Evolutionary conservation across 805 yeast genomes (phyloP).

Genomic region (Debaryomyces tyrocola): DNA sequence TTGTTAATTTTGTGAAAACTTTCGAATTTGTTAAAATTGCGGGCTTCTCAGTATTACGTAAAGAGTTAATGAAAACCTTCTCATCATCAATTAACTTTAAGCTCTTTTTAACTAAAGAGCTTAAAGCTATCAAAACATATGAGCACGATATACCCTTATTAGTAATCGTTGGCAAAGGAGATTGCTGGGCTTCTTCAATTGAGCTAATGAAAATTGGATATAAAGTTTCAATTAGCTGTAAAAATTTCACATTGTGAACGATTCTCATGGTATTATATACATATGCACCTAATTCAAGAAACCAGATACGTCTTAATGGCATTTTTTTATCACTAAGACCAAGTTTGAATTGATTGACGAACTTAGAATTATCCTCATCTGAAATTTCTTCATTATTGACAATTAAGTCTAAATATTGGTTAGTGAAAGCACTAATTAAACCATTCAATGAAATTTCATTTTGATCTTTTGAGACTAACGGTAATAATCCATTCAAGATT

Average conservation of each 20-base stretch:
- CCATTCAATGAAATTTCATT: constrained; percentile 63
- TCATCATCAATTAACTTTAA: constrained; percentile 8
- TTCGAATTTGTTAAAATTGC: constrained; percentile 49
- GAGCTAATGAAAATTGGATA: constrained; percentile 24
- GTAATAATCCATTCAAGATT: constrained; percentile 44
- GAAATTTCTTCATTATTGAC: constrained; percentile 13
- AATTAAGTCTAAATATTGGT: constrained; percentile 38
- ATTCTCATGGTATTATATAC: constrained; percentile 13
- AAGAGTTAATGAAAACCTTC: constrained; percentile 31
- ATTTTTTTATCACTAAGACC: constrained; percentile 70
- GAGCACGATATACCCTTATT: constrained; percentile 55
- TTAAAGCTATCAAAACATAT: constrained; percentile 43
- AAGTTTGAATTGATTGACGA: constrained; percentile 37
- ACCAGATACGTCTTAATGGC: constrained; percentile 69
- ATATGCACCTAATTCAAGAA: constrained; percentile 44
- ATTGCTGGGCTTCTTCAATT: constrained; percentile 42
- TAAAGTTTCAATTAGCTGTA: constrained; percentile 14
- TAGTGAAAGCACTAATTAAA: constrained; percentile 50
- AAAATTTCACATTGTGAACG: constrained; percentile 9
- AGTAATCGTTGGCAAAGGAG: constrained; percentile 56
- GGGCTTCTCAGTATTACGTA: constrained; percentile 38
- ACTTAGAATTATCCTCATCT: constrained; percentile 12
- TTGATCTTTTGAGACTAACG: constrained; percentile 68
- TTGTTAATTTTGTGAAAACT: constrained; percentile 49
- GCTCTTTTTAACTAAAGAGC: constrained; percentile 13